These are phyloP conservation scores for Leishmania amazonensis DNA, from an alignment of 208 protist genomes.

Conservation along the genomic window DNA sequence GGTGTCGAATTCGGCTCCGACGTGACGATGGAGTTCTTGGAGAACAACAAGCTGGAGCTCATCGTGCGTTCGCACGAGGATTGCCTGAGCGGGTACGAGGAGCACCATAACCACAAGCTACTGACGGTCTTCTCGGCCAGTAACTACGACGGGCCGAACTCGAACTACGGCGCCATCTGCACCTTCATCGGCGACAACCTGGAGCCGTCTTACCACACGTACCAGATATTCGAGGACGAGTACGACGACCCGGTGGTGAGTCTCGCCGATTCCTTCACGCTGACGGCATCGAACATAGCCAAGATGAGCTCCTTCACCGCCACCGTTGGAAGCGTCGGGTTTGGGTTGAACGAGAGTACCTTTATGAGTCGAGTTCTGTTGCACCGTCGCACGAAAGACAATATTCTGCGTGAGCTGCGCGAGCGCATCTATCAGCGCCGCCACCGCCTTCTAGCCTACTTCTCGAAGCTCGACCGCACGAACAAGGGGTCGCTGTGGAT, in stretches of 20 bases:
- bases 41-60: slow-evolving; percentile 93
- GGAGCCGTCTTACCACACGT: slow-evolving; percentile 77
- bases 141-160: slow-evolving; percentile 96
- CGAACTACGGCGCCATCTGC: slow-evolving; percentile 79
- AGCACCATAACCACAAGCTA: slow-evolving; percentile 91
- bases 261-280: slow-evolving; percentile 52
- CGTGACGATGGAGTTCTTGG: slow-evolving; percentile 93
- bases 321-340: slow-evolving; percentile 6
- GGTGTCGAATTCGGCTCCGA: slow-evolving; percentile 95
- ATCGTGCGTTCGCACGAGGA: slow-evolving; percentile 97
- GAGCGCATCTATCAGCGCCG: slow-evolving; percentile 84
- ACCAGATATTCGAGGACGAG: slow-evolving; percentile 79
- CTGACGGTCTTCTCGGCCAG: slow-evolving; percentile 98
- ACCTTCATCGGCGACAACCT: slow-evolving; percentile 77
- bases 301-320: slow-evolving; percentile 39
- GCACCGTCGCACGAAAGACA: slow-evolving; percentile 73
- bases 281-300: slow-evolving; percentile 34
- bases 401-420: slow-evolving; percentile 82
- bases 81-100: slow-evolving; percentile 93
- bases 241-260: slow-evolving; percentile 65
- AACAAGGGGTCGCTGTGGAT: slow-evolving; percentile 91
- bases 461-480: slow-evolving; percentile 88
- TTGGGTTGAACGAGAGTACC: slow-evolving; percentile 7
- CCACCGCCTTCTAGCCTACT: slow-evolving; percentile 87
- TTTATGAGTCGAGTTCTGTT: slow-evolving; percentile 26